Conservation (phyloP, 2,329 filamentous ascomycete genomes). For the Talaromyces marneffei region DNA sequence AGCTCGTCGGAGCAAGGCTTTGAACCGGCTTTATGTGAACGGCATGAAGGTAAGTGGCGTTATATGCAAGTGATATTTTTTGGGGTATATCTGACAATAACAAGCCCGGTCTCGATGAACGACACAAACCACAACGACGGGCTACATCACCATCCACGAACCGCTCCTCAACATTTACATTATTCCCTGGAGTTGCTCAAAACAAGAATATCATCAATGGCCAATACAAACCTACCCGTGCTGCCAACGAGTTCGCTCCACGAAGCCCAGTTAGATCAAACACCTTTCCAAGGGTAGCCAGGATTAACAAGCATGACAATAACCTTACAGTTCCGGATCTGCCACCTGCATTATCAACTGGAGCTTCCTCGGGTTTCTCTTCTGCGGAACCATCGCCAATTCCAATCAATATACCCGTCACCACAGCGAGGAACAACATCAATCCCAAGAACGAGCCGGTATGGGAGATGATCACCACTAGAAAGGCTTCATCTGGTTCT, state of each 20-base stretch:
- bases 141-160: constrained; percentile 33
- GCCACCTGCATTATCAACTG: constrained; percentile 9
- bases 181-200: constrained; percentile 30
- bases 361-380: background rate
- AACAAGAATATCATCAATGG: constrained; percentile 14
- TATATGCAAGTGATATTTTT: background rate
- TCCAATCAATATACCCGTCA: constrained; percentile 2
- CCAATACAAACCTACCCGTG: background rate
- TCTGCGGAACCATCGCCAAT: constrained; percentile 9
- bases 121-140: constrained; percentile 25
- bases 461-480: constrained; percentile 22
- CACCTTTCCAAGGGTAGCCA: constrained; percentile 12
- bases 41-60: constrained; percentile 36
- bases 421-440: constrained; percentile 17
- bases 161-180: constrained; percentile 32
- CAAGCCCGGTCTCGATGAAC: constrained; percentile 9
- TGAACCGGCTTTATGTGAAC: constrained; percentile 50
- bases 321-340: constrained; percentile 7
- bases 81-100: background rate
- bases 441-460: constrained; percentile 18
- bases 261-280: constrained; percentile 20
- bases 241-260: background rate
- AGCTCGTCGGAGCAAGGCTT: constrained; percentile 32
- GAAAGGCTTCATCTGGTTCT: background rate
- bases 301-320: background rate